Base-by-base conservation (phyloP, 2,329 filamentous ascomycete species). In the Aureobasidium melanogenum region DNA sequence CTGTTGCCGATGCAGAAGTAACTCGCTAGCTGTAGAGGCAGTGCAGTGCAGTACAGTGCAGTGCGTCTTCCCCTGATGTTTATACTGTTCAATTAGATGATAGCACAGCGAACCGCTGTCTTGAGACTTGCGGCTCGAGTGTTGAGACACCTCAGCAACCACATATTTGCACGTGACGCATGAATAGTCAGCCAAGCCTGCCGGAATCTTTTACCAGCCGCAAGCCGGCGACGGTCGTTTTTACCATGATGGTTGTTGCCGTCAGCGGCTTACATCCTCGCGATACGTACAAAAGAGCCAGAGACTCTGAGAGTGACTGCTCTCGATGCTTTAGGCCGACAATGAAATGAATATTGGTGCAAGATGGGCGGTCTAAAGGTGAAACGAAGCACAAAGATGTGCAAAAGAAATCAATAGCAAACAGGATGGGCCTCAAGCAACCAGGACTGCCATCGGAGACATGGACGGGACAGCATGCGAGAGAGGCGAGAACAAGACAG, bases 11-110 rank as follows among this genome's bases (percentile, higher is more conserved):
- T 43, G 36, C 26, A 17, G 38, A 14, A 43, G 51, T 38, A 41
- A 43, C 12, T 34, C 38, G 26, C 52, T 19, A n/a, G 26, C 17
- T 15, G 17, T 8, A 41, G 52, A 9, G 54, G 30, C 54, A 57
- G 54, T 57, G 54, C 48, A 36, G 2, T 52, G 39, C 48, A 36
- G 2, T 52, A 19, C 54, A 57, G 54, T 57, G 54, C 48, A 36
- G 2, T 52, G 39, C 22, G 26, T 32, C 17, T 17, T 22, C 38
- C 15, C 24, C 38, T 34, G 52, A 56, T 14, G 32, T 17, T 28
- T 15, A 6, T 32, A 15, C 5, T 5, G 15, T 15, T 36, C 14
- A 36, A 15, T 32, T 36, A 15, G 15, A 36, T 15, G 15, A 19
- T 14, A 7, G 5, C 7, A 51, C 17, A 17, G 48, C 10, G 9